Percentiles rank a stretch among this genome's conserved stretches.
phyloP scores from a whole-genome alignment of 2,329 filamentous ascomycete genomes.

The Calonectria hongkongensis region DNA sequence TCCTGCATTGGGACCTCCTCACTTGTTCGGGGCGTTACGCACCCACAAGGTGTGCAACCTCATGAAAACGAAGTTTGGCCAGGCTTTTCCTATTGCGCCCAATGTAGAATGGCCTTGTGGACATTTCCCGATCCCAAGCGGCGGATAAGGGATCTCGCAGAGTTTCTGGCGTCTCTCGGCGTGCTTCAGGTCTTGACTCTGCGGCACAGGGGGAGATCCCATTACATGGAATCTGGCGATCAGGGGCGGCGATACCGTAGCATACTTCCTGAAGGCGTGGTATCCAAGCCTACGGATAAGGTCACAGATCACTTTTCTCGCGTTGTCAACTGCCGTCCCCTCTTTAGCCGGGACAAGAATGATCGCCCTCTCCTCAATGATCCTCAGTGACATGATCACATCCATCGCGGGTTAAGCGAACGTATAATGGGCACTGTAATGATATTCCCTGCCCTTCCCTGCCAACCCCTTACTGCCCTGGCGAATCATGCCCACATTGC shows the following conservation, averaged over 20 bases:
- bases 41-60: conserved; percentile 31
- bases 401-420: conserved; percentile 31
- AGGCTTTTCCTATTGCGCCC: conserved; percentile 20
- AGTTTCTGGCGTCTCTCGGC: conserved; percentile 13
- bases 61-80: conserved; percentile 12
- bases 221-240: conserved; percentile 41
- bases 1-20: conserved; percentile 9
- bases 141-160: conserved; percentile 25
- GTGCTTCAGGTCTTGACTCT: conserved; percentile 21
- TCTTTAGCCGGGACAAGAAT: conserved; percentile 29
- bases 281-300: conserved; percentile 25
- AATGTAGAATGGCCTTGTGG: conserved; percentile 31
- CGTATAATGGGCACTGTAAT: conserved; percentile 27
- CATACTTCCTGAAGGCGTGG: conserved; percentile 18
- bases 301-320: conserved; percentile 14
- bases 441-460: conserved; percentile 20
- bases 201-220: conserved; percentile 36
- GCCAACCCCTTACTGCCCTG: conserved; percentile 14
- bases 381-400: conserved; percentile 26
- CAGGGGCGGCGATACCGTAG: conserved; percentile 33
- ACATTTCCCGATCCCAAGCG: conserved; percentile 5
- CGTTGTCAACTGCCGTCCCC: conserved; percentile 31
- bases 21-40: conserved; percentile 27
- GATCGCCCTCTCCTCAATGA: conserved; percentile 26
- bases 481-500: conserved; percentile 27